phyloP scores from a whole-genome alignment of 139 green algal genomes.

The Coccomyxa sp. region DNA sequence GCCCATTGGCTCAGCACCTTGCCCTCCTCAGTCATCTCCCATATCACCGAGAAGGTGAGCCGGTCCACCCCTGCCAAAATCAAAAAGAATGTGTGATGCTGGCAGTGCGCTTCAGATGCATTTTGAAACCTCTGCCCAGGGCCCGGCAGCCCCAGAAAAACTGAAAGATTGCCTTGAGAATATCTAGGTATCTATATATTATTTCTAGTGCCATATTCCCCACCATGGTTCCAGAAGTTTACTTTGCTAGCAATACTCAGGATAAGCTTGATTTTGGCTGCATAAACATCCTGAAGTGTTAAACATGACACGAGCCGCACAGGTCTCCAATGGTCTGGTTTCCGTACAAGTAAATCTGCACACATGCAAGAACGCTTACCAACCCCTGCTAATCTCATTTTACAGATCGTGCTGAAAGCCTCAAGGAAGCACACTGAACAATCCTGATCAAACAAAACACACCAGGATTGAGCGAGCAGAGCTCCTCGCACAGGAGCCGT shows the following conservation, averaged over 20 bases:
- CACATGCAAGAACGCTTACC: not conserved
- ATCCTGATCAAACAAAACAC: not conserved
- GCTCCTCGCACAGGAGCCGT: constrained; percentile 81
- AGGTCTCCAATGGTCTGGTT: too few species aligned
- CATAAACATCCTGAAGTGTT: too few species aligned
- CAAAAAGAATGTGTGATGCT: not conserved
- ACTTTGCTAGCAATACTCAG: too few species aligned
- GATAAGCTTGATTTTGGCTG: too few species aligned
- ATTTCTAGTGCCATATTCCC: too few species aligned
- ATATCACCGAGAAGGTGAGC: constrained; percentile 82
- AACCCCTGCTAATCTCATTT: not conserved
- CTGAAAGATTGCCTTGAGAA: too few species aligned
- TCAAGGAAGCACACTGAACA: not conserved
- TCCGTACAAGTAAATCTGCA: too few species aligned
- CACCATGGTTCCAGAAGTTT: too few species aligned
- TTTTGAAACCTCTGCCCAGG: too few species aligned
- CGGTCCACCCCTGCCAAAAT: constrained; percentile 47
- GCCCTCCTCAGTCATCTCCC: constrained; percentile 68
- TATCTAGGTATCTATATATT: too few species aligned
- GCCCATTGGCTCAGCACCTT: constrained; percentile 66
- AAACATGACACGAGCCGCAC: too few species aligned
- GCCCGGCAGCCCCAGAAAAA: too few species aligned
- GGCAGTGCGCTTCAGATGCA: not conserved
- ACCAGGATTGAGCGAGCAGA: constrained; percentile 82
- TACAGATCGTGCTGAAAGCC: not conserved